Evolutionary conservation across 805 yeast genomes (phyloP), one percentile per base, ranked within the genome.

Genomic region (Nakazawaea ishiwadae): DNA sequence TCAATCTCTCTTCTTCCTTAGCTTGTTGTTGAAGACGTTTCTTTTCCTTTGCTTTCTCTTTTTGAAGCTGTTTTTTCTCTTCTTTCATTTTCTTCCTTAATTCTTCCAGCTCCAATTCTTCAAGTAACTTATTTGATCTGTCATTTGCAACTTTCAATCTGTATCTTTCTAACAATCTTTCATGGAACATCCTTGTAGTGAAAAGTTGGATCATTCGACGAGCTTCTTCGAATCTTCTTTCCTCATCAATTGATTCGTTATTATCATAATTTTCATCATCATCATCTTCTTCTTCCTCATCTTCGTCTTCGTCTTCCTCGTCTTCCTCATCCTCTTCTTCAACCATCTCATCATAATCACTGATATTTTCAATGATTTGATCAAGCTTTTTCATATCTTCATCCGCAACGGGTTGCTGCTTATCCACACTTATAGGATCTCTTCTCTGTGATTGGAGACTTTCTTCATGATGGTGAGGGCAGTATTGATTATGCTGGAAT

Each of bases 141-240:
- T 84, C 93, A 45, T 83, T 87, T 10, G 96, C 90, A 36, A 84
- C 76, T 48, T 79, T 83, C 51, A 83, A 90, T 47, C 84, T 84
- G 55, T 81, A 89, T 0, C 95, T 86, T 23, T 73, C 77, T 53
- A 84, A 68, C 24, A 90, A 74, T 34, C 88, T 73, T 49, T 77
- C 80, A 53, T 84, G 86, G 51, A 90, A 73, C 55, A 87, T 69
- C 40, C 86, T 78, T 4, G 93, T 82, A 1, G 90, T 85, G 42
- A 88, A 84, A 40, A 85, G 70, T 52, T 86, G 88, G 47, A 90
- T 73, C 69, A 87, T 73, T 19, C 84, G 78, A 29, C 90, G 82
- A 10, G 91, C 82, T 60, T 89, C 95, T 52, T 78, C 81, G 53
- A 85, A 63, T 38, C 89, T 71, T 57, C 70, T 65, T 27, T 36